phyloP scores from a whole-genome alignment of 768 basidiomycete species.

The Mycena galopus region DNA sequence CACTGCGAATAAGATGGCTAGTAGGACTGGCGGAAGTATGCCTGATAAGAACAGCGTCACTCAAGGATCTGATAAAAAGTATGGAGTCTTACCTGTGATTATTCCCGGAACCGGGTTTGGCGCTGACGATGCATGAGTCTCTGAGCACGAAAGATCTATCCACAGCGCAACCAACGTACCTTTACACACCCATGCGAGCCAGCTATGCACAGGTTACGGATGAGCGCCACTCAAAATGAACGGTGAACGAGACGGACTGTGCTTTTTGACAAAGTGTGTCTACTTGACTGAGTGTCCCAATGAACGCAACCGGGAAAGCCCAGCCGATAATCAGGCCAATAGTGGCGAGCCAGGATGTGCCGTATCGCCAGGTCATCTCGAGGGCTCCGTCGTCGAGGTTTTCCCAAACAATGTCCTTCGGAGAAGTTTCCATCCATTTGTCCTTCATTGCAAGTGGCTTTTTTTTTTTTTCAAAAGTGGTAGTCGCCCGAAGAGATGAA shows the following conservation, averaged over 20 bases:
- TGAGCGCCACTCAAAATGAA: not conserved
- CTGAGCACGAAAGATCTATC: not conserved
- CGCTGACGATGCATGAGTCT: constrained; percentile 44
- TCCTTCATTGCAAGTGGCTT: constrained; percentile 70
- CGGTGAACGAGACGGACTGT: constrained; percentile 46
- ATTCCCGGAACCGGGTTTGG: constrained; percentile 60
- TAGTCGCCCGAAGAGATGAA: constrained; percentile 12
- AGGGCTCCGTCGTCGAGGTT: constrained; percentile 66
- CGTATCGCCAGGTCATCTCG: constrained; percentile 67
- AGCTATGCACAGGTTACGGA: constrained; percentile 47
- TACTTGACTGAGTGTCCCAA: constrained; percentile 74
- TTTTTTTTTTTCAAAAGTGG: not conserved
- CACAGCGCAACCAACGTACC: constrained; percentile 38
- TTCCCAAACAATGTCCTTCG: constrained; percentile 69
- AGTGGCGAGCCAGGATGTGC: constrained; percentile 68
- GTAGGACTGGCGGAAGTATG: constrained; percentile 72
- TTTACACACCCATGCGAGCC: constrained; percentile 71
- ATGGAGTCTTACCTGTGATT: constrained; percentile 61
- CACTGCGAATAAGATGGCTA: constrained; percentile 73
- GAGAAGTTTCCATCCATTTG: constrained; percentile 71
- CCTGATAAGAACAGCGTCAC: not conserved
- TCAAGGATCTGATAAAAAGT: not conserved
- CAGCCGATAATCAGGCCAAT: constrained; percentile 72
- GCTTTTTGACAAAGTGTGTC: constrained; percentile 63
- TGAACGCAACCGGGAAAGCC: constrained; percentile 76